These are phyloP conservation scores for Fraxinus excelsior DNA, from an alignment of 257 asterid species.

Conservation along the genomic window DNA sequence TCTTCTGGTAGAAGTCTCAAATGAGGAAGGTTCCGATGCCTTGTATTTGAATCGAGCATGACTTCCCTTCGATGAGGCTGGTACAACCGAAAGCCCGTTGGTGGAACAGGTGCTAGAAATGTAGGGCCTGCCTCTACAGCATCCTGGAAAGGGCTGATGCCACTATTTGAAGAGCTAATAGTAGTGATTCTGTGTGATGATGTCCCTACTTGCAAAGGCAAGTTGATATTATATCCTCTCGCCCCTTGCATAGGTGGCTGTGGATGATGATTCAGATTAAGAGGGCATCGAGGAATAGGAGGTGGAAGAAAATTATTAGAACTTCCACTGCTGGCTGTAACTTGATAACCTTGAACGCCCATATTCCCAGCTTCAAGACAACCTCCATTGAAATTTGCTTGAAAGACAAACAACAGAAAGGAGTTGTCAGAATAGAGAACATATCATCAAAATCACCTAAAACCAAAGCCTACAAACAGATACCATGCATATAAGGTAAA, in stretches of 20 bases:
- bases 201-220: slow-evolving; percentile 50
- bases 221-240: slow-evolving; percentile 51
- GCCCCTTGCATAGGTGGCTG: slow-evolving; percentile 48
- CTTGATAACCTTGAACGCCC: slow-evolving; percentile 58
- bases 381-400: slow-evolving; percentile 44
- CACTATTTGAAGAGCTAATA: slow-evolving; percentile 30
- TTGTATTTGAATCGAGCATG: slow-evolving; percentile 43
- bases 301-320: slow-evolving; percentile 47
- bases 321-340: slow-evolving; percentile 35
- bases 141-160: slow-evolving; percentile 33
- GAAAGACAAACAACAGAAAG: slow-evolving; percentile 21
- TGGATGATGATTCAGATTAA: slow-evolving; percentile 41
- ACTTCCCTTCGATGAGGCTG: slow-evolving; percentile 69
- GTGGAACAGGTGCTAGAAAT: slow-evolving; percentile 55
- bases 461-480: slow-evolving; percentile 11
- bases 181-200: slow-evolving; percentile 46
- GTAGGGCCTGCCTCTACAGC: slow-evolving; percentile 50
- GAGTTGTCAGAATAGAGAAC: slow-evolving; percentile 17
- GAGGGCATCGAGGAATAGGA: slow-evolving; percentile 51
- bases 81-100: slow-evolving; percentile 50
- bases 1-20: slow-evolving; percentile 86
- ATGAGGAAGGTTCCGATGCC: slow-evolving; percentile 58
- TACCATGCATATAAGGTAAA: slow-evolving; percentile 54
- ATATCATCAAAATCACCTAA: slow-evolving; percentile 18
- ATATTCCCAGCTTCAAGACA: slow-evolving; percentile 46